Evolutionary conservation across 2,329 filamentous ascomycete species (phyloP).

Genomic region (Paecilomyces formosus): DNA sequence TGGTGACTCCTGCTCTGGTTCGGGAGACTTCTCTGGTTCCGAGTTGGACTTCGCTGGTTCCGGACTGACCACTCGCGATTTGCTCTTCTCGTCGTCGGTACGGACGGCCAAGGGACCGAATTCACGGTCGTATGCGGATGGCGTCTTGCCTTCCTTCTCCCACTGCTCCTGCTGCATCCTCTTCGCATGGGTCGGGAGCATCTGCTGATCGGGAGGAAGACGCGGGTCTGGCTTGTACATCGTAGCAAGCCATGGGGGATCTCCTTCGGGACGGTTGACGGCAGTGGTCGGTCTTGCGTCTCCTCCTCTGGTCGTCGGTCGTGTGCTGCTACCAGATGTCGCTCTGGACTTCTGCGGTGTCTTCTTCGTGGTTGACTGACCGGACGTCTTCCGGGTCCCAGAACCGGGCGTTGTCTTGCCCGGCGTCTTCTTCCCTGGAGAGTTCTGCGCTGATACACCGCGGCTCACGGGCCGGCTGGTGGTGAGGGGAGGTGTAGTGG

Average conservation of each 20-base stretch:
- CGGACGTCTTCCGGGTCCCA: constrained; percentile 32
- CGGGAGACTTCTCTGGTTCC: constrained; percentile 11
- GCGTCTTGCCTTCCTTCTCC: constrained; percentile 85
- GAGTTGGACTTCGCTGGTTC: not conserved
- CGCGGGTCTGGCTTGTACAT: constrained; percentile 95
- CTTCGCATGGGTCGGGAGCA: constrained; percentile 88
- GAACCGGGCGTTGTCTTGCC: constrained; percentile 17
- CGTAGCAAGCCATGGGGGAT: constrained; percentile 89
- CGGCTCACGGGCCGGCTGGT: constrained; percentile 9
- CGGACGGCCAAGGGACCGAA: constrained; percentile 66
- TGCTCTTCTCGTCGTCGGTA: constrained; percentile 25
- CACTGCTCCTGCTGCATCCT: constrained; percentile 89
- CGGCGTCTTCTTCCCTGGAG: constrained; percentile 23
- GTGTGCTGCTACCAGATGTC: constrained; percentile 29
- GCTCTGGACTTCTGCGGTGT: constrained; percentile 25
- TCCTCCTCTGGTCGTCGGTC: constrained; percentile 58
- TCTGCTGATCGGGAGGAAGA: constrained; percentile 87
- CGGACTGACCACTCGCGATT: constrained; percentile 8
- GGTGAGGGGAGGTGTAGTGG: constrained; percentile 18
- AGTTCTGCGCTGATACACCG: constrained; percentile 13
- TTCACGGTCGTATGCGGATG: constrained; percentile 76
- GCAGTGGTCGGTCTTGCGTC: constrained; percentile 46
- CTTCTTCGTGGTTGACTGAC: not conserved
- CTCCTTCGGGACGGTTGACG: constrained; percentile 74
- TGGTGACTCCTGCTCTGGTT: constrained; percentile 4